These are phyloP conservation scores for Diaporthe sp. DNA, from an alignment of 2,329 filamentous ascomycete genomes.

Conservation along the genomic window DNA sequence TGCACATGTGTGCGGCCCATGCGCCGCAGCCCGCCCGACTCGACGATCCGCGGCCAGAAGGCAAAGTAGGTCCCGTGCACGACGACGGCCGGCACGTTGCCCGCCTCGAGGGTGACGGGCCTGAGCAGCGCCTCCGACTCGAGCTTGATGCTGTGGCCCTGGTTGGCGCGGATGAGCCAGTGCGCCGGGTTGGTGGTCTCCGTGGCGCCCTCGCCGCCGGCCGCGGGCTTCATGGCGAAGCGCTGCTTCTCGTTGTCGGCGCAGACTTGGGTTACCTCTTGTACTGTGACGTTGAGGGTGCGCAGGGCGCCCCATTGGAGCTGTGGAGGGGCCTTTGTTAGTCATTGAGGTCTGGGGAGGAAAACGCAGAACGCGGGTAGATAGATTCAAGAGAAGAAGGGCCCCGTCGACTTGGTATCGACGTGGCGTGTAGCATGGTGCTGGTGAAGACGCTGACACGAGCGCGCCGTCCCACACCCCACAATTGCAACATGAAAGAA, in stretches of 20 bases:
- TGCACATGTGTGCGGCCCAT: constrained; percentile 94
- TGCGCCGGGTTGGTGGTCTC: constrained; percentile 66
- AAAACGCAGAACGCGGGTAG: background rate
- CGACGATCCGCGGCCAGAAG: constrained; percentile 82
- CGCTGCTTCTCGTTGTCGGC: constrained; percentile 89
- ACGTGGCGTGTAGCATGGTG: background rate
- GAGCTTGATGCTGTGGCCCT: constrained; percentile 88
- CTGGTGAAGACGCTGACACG: constrained; percentile 20
- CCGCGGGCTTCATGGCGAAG: constrained; percentile 79
- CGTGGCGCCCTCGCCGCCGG: background rate
- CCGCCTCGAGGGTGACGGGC: constrained; percentile 72
- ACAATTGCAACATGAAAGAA: background rate
- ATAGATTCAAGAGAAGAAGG: background rate
- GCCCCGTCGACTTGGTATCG: background rate
- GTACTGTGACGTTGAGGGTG: constrained; percentile 79
- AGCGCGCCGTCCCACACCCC: background rate
- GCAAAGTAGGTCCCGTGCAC: constrained; percentile 92
- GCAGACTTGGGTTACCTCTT: constrained; percentile 78
- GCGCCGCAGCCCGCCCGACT: constrained; percentile 80
- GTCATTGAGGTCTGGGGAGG: background rate
- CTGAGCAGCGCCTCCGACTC: constrained; percentile 80
- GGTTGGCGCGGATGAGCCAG: constrained; percentile 94
- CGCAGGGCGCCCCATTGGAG: constrained; percentile 72
- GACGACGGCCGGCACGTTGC: constrained; percentile 74
- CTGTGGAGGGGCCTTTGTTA: constrained; percentile 49